Conservation (phyloP, 140 eudicot genomes). For the Bidens hawaiensis region DNA sequence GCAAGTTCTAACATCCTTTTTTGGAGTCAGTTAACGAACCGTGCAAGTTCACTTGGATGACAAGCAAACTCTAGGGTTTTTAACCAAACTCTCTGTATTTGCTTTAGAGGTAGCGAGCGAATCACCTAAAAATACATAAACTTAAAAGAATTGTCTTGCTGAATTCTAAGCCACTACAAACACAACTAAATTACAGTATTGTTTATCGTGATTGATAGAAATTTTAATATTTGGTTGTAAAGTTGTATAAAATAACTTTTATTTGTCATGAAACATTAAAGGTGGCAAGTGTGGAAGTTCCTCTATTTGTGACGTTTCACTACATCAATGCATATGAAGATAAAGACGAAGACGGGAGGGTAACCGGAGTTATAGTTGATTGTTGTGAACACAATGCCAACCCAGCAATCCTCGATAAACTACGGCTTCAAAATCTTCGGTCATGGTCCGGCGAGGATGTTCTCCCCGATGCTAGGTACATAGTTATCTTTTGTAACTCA, state of each 20-base stretch:
- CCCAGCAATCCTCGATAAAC: conserved; percentile 84
- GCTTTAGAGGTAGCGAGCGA: neutral
- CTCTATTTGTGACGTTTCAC: conserved; percentile 85
- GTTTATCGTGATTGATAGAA: no score
- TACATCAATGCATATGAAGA: conserved; percentile 98
- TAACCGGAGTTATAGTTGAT: conserved; percentile 68
- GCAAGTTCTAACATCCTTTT: no score
- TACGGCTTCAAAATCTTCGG: conserved; percentile 67
- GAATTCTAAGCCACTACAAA: no score
- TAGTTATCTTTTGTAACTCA: neutral
- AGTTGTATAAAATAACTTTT: neutral
- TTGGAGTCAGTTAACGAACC: no score
- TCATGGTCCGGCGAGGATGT: conserved; percentile 64
- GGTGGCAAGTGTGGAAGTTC: conserved; percentile 99
- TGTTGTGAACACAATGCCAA: conserved; percentile 93
- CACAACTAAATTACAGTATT: no score
- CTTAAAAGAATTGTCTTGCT: neutral
- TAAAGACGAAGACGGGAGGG: conserved; percentile 84
- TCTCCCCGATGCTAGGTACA: conserved; percentile 84
- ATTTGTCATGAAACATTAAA: conserved; percentile 13
- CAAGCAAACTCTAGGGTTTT: neutral
- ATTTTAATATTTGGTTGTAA: neutral
- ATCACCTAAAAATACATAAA: no score
- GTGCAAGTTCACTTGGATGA: neutral
- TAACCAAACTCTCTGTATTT: no score